Evolutionary conservation across 1,284 basidiomycete genomes (phyloP), one percentile per base, ranked within the genome.

Genomic region (Apiotrichum gracile): DNA sequence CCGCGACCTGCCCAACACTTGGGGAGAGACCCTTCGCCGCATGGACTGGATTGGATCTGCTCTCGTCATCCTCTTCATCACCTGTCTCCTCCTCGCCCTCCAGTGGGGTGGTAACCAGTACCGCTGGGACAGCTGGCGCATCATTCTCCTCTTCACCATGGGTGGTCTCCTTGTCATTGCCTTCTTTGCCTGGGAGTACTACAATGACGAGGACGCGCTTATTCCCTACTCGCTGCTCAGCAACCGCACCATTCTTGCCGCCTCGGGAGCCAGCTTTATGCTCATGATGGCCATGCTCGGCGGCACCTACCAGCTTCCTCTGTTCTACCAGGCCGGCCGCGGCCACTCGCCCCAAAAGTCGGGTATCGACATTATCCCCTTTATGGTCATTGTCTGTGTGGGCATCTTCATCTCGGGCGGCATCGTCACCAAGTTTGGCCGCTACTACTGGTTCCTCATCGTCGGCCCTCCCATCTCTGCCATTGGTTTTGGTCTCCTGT

Each of bases 331-430:
- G 59, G 74, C 74, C 24, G 72, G 74, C 25, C 61, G 65, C 49
- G 55, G 56, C 24, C 70, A 69, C 49, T 61, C 68, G 7, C 72
- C 78, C 0, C 76, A 76, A 24, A 65, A 74, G 42, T 70, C 71
- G 1, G 78, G 79, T 31, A 75, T 80, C 54, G 71, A 76, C 55
- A 77, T 79, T 52, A 69, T 79, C 10, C 73, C 77, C 0, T 78
- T 78, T 69, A 75, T 78, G 76, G 52, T 72, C 51, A 39, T 60
- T 3, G 64, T 72, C 26, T 76, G 77, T 51, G 49, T 77, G 21
- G 69, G 63, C 25, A 73, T 75, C 29, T 75, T 76, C 54, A 49
- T 73, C 46, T 64, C 67, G 1, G 77, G 77, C 17, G 75, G 66
- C 6, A 25, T 69, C 35, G 72, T 75, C 48, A 68, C 68, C 22